Base-by-base conservation (phyloP, 1,139 yeast genomes). In the Suhomyces bokatorum region DNA sequence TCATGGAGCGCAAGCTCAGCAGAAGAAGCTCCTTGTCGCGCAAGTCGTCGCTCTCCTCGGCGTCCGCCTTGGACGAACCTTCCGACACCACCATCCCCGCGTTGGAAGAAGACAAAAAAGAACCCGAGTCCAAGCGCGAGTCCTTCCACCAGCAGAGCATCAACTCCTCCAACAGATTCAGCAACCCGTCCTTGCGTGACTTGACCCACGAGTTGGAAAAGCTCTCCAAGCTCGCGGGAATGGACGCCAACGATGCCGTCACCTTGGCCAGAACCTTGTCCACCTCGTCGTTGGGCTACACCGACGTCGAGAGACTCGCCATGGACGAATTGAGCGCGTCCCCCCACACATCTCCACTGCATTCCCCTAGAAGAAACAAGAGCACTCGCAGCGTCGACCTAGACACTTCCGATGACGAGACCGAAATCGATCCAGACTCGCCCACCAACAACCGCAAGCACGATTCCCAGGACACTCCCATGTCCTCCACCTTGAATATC, bases 181-280 rank as follows among this genome's bases (percentile, higher is more conserved):
- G 69, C 46, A 74, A 73, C 50, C 87, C 87, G 2, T 83, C 91
- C 0, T 68, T 86, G 50, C 78, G 79, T 46, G 88, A 83, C 45
- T 72, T 86, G 33, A 82, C 90, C 1, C 76, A 67, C 48, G 93
- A 85, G 58, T 66, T 86, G 42, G 86, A 85, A 52, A 79, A 73
- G 42, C 66, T 86, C 36, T 80, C 89, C 0, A 81, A 79, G 51
- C 67, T 80, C 60, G 91, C 91, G 0, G 93, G 95, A 0, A 68
- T 86, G 66, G 85, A 83, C 43, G 81, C 87, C 12, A 75, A 80
- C 22, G 91, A 86, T 64, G 89, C 93, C 0, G 83, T 83, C 2
- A 81, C 91, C 0, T 66, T 86, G 40, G 93, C 93, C 0, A 70
- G 91, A 56, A 81, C 90, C 0, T 69, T 86, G 45, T 80, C 86